Conservation (phyloP, 495 filamentous ascomycete genomes). For the Hypoxylon crocopeplum region DNA sequence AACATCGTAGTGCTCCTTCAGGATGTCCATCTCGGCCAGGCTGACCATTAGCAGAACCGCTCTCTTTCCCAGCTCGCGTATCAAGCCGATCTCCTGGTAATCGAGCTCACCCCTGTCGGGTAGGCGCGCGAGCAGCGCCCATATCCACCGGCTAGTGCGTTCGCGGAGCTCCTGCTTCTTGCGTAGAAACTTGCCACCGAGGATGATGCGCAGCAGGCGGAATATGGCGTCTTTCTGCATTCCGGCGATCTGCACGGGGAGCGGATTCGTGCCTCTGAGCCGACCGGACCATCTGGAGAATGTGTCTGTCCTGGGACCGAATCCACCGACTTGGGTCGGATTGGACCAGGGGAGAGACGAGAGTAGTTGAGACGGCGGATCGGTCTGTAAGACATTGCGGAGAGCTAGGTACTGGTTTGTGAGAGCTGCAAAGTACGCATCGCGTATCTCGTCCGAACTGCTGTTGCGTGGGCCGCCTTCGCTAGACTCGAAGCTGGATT, state of each 20-base stretch:
- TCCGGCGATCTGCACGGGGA: conserved; percentile 69
- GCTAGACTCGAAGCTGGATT: conserved; percentile 25
- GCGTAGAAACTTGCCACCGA: conserved; percentile 55
- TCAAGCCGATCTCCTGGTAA: conserved; percentile 61
- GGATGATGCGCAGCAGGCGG: conserved; percentile 56
- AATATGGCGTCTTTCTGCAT: conserved; percentile 70
- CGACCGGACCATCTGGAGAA: conserved; percentile 60
- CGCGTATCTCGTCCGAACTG: conserved; percentile 43
- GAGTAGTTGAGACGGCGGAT: conserved; percentile 59
- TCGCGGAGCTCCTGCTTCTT: conserved; percentile 53
- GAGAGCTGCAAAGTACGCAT: conserved; percentile 70
- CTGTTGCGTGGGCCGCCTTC: conserved; percentile 50
- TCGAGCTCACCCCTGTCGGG: conserved; percentile 63
- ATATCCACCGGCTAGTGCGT: conserved; percentile 65
- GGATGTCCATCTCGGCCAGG: conserved; percentile 56
- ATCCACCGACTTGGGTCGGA: conserved; percentile 60
- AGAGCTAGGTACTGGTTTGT: conserved; percentile 64
- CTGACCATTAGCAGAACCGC: conserved; percentile 60
- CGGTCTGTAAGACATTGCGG: conserved; percentile 61
- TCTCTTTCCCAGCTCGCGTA: conserved; percentile 66
- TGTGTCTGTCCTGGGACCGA: conserved; percentile 49
- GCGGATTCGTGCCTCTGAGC: conserved; percentile 62
- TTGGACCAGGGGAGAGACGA: conserved; percentile 61
- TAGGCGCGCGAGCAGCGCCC: conserved; percentile 65
- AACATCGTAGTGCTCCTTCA: conserved; percentile 47